These are phyloP conservation scores for Tephrocybe sp. DNA, from an alignment of 768 basidiomycete species.

Conservation along the genomic window DNA sequence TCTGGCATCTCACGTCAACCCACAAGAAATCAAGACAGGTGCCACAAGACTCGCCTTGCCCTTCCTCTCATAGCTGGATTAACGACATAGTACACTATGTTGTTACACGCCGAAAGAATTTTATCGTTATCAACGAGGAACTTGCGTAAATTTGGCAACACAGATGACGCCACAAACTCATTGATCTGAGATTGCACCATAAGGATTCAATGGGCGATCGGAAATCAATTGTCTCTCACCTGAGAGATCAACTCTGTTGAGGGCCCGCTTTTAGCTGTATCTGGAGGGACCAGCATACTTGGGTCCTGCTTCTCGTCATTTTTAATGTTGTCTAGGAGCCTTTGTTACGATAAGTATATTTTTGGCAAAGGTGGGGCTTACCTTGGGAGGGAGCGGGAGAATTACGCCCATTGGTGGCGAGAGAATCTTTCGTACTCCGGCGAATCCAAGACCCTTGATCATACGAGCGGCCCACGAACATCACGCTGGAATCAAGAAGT, in stretches of 20 bases:
- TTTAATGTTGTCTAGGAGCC: slow-evolving; percentile 34
- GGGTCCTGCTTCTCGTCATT: slow-evolving; percentile 63
- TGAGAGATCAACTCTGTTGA: slow-evolving; percentile 46
- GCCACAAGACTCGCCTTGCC: slow-evolving; percentile 50
- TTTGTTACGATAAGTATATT: background rate
- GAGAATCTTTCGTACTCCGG: slow-evolving; percentile 61
- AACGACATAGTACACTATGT: slow-evolving; percentile 83
- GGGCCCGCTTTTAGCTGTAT: slow-evolving; percentile 32
- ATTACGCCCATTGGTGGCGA: slow-evolving; percentile 65
- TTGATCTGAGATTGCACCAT: slow-evolving; percentile 52
- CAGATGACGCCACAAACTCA: slow-evolving; percentile 63
- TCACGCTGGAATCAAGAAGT: slow-evolving; percentile 77
- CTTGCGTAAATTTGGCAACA: slow-evolving; percentile 73
- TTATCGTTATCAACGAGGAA: slow-evolving; percentile 87
- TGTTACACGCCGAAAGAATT: slow-evolving; percentile 74
- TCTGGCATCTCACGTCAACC: slow-evolving; percentile 31
- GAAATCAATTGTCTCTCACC: slow-evolving; percentile 34
- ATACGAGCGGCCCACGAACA: slow-evolving; percentile 68
- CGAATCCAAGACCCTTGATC: slow-evolving; percentile 84
- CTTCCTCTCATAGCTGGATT: slow-evolving; percentile 79
- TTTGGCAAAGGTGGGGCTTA: slow-evolving; percentile 9
- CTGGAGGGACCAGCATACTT: slow-evolving; percentile 38
- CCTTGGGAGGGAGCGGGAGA: slow-evolving; percentile 58
- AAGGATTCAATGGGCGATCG: too few relatives aligned
- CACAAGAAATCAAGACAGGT: background rate